Evolutionary conservation across 202 grass and related monocot species (phyloP).

Genomic region (Setaria viridis): DNA sequence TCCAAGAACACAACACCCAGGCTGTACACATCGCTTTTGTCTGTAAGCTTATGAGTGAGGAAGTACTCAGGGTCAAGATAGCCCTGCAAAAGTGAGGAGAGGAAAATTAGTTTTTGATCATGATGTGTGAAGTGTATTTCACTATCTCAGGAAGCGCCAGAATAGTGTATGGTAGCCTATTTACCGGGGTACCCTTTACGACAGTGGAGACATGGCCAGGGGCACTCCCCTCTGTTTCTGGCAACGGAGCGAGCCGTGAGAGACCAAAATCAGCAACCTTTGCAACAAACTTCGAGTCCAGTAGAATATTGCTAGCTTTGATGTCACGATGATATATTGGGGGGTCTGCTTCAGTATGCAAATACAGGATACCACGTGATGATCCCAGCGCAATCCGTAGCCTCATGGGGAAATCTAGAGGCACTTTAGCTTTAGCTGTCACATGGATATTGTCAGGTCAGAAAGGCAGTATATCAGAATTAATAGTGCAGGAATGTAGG

Average conservation of each 20-base stretch:
- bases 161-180: slow-evolving; percentile 29
- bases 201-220: slow-evolving; percentile 89
- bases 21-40: slow-evolving; percentile 98
- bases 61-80: slow-evolving; percentile 99
- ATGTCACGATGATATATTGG: slow-evolving; percentile 96
- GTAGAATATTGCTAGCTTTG: slow-evolving; percentile 93
- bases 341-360: slow-evolving; percentile 93
- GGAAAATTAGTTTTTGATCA: background rate
- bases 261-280: slow-evolving; percentile 99
- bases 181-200: slow-evolving; percentile 95
- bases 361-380: slow-evolving; percentile 84
- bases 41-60: slow-evolving; percentile 92
- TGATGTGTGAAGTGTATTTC: background rate
- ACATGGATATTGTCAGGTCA: slow-evolving; percentile 29
- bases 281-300: slow-evolving; percentile 82
- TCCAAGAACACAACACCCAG: slow-evolving; percentile 96
- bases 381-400: slow-evolving; percentile 82
- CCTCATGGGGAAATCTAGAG: slow-evolving; percentile 79
- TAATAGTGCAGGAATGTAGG: background rate
- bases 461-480: slow-evolving; percentile 8
- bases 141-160: background rate
- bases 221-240: slow-evolving; percentile 68
- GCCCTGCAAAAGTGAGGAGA: slow-evolving; percentile 60
- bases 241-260: slow-evolving; percentile 75
- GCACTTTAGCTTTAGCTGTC: slow-evolving; percentile 67